A percentile compares a stretch with the other conserved stretches of the same genome.
Conservation (phyloP, 2,329 filamentous ascomycete species). For the Atkinsonella texensis region DNA sequence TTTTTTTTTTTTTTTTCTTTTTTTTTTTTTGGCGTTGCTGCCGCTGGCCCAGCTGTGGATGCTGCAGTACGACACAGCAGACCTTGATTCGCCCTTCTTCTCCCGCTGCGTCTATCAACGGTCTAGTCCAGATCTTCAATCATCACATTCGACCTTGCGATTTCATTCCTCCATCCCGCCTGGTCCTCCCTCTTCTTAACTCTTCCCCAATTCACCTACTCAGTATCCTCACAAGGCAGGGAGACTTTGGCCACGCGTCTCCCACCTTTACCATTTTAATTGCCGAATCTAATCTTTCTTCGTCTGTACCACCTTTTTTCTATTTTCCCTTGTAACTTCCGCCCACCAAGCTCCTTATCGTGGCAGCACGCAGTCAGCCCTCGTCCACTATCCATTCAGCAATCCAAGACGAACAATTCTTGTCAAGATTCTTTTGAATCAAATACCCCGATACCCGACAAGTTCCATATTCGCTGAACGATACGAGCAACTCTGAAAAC, state of each 20-base stretch:
- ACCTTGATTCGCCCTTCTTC: neutral
- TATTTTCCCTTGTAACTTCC: slow-evolving; percentile 12
- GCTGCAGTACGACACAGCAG: neutral
- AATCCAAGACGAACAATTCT: neutral
- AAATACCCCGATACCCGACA: neutral
- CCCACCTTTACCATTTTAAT: slow-evolving; percentile 9
- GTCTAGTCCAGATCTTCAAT: neutral
- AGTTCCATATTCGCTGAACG: neutral
- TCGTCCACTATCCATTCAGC: neutral
- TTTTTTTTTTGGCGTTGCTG: neutral
- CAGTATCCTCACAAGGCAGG: slow-evolving; percentile 14
- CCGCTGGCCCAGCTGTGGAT: neutral
- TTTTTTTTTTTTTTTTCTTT: neutral
- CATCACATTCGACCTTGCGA: neutral
- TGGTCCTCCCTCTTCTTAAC: neutral
- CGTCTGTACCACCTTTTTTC: slow-evolving; percentile 6
- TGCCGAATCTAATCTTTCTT: slow-evolving; percentile 7
- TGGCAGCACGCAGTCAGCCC: neutral
- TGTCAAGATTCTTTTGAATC: neutral
- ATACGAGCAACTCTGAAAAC: neutral
- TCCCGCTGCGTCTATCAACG: slow-evolving; percentile 2
- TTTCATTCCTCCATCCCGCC: neutral
- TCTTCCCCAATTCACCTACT: slow-evolving; percentile 3
- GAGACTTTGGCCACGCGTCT: slow-evolving; percentile 12
- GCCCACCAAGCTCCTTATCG: slow-evolving; percentile 3